Evolutionary conservation across 2,329 filamentous ascomycete species (phyloP).

Genomic region (Cladophialophora psammophila): DNA sequence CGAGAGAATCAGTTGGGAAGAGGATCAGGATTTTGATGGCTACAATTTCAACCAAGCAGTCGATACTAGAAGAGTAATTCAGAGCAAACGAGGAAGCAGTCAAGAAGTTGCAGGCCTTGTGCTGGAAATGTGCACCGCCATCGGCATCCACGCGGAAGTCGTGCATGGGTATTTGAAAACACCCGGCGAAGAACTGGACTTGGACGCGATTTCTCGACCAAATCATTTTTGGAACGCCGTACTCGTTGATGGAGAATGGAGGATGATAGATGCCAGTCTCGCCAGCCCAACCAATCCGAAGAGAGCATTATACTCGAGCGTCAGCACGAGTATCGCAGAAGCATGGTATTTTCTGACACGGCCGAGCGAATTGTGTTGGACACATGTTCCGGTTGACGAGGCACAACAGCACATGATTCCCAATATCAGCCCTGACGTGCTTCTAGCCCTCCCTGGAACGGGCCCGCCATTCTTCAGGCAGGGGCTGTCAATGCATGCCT

Average conservation of each 20-base stretch:
- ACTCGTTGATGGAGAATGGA: constrained; percentile 92
- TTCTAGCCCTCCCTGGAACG: constrained; percentile 84
- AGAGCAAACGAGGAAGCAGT: constrained; percentile 81
- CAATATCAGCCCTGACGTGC: constrained; percentile 80
- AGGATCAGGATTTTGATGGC: constrained; percentile 80
- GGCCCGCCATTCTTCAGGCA: constrained; percentile 90
- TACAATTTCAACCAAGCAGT: constrained; percentile 48
- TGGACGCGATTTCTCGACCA: constrained; percentile 80
- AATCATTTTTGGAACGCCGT: constrained; percentile 99
- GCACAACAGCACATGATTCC: constrained; percentile 93
- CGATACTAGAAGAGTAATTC: constrained; percentile 83
- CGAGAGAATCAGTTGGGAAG: constrained; percentile 95
- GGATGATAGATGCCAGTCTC: constrained; percentile 92
- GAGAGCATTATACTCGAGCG: constrained; percentile 77
- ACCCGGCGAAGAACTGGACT: constrained; percentile 82
- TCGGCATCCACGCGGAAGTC: constrained; percentile 86
- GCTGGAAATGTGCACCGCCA: constrained; percentile 89
- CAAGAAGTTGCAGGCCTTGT: constrained; percentile 90
- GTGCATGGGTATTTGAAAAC: constrained; percentile 89
- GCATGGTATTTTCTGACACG: constrained; percentile 92
- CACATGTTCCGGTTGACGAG: constrained; percentile 86
- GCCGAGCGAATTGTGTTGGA: constrained; percentile 91
- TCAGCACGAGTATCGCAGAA: constrained; percentile 74
- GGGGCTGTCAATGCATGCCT: constrained; percentile 79
- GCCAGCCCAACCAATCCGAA: constrained; percentile 89